Conservation (phyloP, 495 filamentous ascomycete genomes). For the Xylaria cubensis region DNA sequence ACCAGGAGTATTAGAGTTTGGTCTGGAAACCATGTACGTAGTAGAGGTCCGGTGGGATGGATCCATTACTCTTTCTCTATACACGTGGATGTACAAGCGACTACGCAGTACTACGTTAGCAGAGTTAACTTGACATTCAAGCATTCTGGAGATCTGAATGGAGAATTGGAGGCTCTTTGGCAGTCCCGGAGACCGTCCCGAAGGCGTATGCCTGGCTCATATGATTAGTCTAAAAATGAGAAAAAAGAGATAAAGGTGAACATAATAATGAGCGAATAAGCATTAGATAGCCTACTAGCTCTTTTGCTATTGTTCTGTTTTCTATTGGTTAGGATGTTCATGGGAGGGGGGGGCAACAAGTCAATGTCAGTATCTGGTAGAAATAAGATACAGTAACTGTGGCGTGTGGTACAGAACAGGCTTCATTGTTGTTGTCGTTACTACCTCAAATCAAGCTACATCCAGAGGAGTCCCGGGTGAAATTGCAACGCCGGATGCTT, state of each 20-base stretch:
- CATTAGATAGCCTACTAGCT: not conserved
- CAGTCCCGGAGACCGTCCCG: not conserved
- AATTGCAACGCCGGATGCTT: not conserved
- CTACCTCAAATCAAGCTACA: constrained; percentile 16
- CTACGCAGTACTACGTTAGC: constrained; percentile 5
- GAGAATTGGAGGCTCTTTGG: not conserved
- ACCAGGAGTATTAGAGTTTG: constrained; percentile 8
- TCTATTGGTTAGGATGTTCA: not conserved
- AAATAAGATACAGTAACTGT: not conserved
- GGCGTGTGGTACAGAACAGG: constrained; percentile 17
- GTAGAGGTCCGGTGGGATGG: not conserved
- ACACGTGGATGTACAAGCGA: constrained; percentile 23
- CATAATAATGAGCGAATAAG: constrained; percentile 20
- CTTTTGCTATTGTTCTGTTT: not conserved
- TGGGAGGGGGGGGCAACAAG: not conserved
- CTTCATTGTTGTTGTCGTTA: not conserved
- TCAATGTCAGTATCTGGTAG: not conserved
- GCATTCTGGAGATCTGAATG: not conserved
- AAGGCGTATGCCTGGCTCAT: not conserved
- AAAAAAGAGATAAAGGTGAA: not conserved
- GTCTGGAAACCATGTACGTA: not conserved
- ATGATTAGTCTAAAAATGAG: constrained; percentile 18
- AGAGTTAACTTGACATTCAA: not conserved
- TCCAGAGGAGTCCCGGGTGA: constrained; percentile 11
- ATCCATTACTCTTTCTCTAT: constrained; percentile 15